These are phyloP conservation scores for Eucalyptus polybractea DNA, from an alignment of 345 rosid genomes.

Conservation along the genomic window DNA sequence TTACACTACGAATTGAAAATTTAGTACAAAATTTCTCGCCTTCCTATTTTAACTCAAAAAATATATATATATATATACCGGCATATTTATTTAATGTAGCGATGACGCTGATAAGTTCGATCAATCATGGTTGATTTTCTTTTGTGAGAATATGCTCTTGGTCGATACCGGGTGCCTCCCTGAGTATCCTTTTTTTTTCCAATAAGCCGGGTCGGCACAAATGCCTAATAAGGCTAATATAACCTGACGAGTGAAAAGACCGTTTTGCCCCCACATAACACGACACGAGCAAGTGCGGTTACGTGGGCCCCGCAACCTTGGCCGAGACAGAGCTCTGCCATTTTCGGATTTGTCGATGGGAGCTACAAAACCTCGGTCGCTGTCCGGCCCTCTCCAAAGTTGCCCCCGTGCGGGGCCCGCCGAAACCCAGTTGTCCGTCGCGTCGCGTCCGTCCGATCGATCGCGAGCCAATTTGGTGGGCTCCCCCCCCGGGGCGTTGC, in stretches of 20 bases:
- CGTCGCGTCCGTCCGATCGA: neutral
- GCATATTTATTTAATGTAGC: neutral
- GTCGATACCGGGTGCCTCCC: neutral
- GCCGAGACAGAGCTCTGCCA: neutral
- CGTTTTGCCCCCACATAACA: neutral
- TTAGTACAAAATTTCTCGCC: accelerated
- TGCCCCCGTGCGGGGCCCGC: neutral
- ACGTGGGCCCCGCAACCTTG: neutral
- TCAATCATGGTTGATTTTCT: neutral
- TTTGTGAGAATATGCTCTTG: neutral
- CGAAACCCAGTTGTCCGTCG: neutral
- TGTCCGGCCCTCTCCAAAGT: no score
- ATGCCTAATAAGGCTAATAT: neutral
- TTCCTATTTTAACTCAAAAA: neutral
- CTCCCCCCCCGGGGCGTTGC: neutral
- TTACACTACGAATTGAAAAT: accelerated
- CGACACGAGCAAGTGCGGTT: neutral
- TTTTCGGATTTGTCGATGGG: neutral
- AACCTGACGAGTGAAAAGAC: neutral
- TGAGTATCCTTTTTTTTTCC: neutral
- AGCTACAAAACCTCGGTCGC: neutral
- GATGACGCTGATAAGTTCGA: neutral
- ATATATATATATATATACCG: accelerated
- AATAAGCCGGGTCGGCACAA: neutral
- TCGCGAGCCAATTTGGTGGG: neutral